Evolutionary conservation across 225 moss, liverwort and hornwort genomes (phyloP), one percentile per base, ranked within the genome.

Genomic region (Ulota crispa): DNA sequence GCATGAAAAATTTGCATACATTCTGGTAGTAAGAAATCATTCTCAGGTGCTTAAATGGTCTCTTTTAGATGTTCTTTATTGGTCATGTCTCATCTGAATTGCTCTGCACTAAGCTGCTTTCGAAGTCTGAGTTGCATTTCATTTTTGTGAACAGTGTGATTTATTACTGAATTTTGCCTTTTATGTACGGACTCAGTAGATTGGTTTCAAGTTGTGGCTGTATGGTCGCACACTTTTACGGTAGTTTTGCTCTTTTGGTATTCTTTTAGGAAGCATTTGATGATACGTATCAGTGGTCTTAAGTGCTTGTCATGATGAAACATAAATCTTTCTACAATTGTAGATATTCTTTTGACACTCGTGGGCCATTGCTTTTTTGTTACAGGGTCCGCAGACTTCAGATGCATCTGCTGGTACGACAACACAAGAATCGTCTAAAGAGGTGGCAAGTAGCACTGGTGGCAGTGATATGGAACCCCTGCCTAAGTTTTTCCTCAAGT

Each of bases 401-500:
- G 89, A 87, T 66, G 75, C 83, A 66, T 57, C 83, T 54, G 42
- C 63, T 26, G 82, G 70, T 23, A 41, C 36, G 68, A 47, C 39
- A 55, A 60, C 55, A 14, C 61, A 82, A 74, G 78, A 80, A 68
- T 55, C 70, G 37, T 32, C 80, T 5, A 27, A 77, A 69, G 82
- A 84, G 63, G 64, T 27, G n/a, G 64, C 65, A 23, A 66, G 13
- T 64, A 79, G 45, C 19, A 78, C 43, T 15, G 54, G 59, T 53
- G 77, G 50, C 54, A 77, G 63, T 31, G 84, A 82, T 63, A 18
- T 30, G 57, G 90, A 86, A 69, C 86, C 88, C 6, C 60, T 90
- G 42, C 90, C 88, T 5, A 82, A 86, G 42, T 86, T 90, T 43
- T 82, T 74, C 5, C 80, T 90, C 8, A 82, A 83, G 68, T 32